Base-by-base conservation (phyloP, 108 stramenopile genomes). In the Licmophora abbreviata region DNA sequence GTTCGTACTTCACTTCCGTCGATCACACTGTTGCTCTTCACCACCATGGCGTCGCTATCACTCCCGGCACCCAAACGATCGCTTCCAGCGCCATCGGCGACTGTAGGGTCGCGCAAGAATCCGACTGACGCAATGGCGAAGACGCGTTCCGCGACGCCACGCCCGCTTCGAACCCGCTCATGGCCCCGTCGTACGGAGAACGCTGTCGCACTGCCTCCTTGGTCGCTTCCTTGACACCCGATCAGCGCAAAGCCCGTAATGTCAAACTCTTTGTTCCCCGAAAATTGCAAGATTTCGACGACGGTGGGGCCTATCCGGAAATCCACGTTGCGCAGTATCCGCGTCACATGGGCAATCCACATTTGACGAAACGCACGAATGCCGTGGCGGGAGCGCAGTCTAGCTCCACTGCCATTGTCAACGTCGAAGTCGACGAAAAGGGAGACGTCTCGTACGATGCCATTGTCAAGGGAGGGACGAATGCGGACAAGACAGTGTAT, bases 271-370 rank as follows among this genome's bases (percentile, higher is more conserved):
- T 97, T 67, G 95, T 98, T 11, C 99, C 97, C 6, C 86, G 93
- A 21, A 63, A 61, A 15, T 51, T 93, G 27, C 62, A 52, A 20
- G 98, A 97, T 61, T 97, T 96, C 59, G 96, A 91, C 29, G 99
- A 98, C 54, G 99, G 99, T 0, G 98, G 97, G 4, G 94, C 96
- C 45, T 98, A 90, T 59, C 99, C 97, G 18, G 98, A 99, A 73
- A 94, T 98, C 44, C 97, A 97, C 54, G 92, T 97, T 15, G 94
- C 95, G 32, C 98, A 99, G 56, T 98, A 95, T 62, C 98, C 98
- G 3, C 79, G 94, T 26, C 83, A 93, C 56, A 98, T 99, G 98
- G 98, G 98, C 27, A 92, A 92, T 69, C 90, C 90, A 6, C 80
- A 83, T 40, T 48, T 74, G 33, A 46, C 56, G 1, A 64, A 67